Evolutionary conservation across 805 yeast genomes (phyloP).

Genomic region (Debaryomyces hansenii): DNA sequence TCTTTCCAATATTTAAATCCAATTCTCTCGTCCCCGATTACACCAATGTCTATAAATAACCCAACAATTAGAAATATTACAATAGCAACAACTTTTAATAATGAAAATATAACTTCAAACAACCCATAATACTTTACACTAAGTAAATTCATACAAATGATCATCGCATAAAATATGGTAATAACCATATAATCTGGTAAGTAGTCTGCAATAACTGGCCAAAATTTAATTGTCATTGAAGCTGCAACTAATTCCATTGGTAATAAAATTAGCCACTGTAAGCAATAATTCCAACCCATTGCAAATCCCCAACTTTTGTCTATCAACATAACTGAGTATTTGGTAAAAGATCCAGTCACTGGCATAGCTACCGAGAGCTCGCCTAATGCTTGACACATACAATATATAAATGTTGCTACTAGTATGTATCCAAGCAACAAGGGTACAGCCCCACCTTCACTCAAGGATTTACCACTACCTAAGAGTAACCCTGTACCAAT

Average conservation of each 20-base stretch:
- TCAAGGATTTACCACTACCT: constrained; percentile 23
- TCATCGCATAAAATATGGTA: constrained; percentile 15
- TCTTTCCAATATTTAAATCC: constrained; percentile 25
- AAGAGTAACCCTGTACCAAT: constrained; percentile 27
- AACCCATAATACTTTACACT: constrained; percentile 24
- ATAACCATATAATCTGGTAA: constrained; percentile 17
- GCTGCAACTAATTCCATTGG: constrained; percentile 30
- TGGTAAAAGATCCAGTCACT: constrained; percentile 24
- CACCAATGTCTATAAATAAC: constrained; percentile 20
- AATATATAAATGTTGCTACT: constrained; percentile 23
- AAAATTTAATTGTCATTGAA: constrained; percentile 21
- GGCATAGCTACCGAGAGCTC: constrained; percentile 25
- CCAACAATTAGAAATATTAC: constrained; percentile 18
- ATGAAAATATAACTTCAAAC: constrained; percentile 23
- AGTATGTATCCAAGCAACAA: constrained; percentile 19
- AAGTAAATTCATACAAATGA: constrained; percentile 19
- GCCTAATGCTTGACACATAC: constrained; percentile 23
- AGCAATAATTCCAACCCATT: constrained; percentile 25
- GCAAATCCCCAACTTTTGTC: constrained; percentile 27
- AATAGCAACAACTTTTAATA: constrained; percentile 22
- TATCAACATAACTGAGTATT: constrained; percentile 21
- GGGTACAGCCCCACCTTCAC: constrained; percentile 23
- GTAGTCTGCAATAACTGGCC: constrained; percentile 19
- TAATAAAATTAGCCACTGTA: constrained; percentile 21
- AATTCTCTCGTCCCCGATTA: constrained; percentile 21